Percentiles rank a stretch among this genome's conserved stretches.
phyloP scores from a whole-genome alignment of 1,284 basidiomycete species.

The Papiliotrema laurentii region DNA sequence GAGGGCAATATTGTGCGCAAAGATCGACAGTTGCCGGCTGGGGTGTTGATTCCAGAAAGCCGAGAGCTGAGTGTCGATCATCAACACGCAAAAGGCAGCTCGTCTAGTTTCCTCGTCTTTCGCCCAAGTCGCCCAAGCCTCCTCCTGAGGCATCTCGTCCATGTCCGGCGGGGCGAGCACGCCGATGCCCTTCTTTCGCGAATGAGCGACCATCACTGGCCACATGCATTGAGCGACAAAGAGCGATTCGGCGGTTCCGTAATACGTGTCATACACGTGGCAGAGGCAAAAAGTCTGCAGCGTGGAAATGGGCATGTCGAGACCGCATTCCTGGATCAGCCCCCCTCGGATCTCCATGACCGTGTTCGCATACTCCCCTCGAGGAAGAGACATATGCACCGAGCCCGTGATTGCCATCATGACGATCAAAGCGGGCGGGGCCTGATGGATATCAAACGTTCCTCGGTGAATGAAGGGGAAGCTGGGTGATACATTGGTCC shows the following conservation, averaged over 20 bases:
- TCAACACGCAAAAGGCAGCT: slow-evolving; percentile 35
- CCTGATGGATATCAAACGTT: slow-evolving; percentile 29
- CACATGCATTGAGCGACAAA: slow-evolving; percentile 42
- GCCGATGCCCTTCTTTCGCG: slow-evolving; percentile 40
- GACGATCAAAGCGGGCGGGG: slow-evolving; percentile 28
- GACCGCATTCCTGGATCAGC: slow-evolving; percentile 32
- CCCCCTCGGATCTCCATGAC: slow-evolving; percentile 24
- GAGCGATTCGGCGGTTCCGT: slow-evolving; percentile 26
- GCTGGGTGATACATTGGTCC: slow-evolving; percentile 29
- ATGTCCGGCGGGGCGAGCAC: slow-evolving; percentile 19
- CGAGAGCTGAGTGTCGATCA: slow-evolving; percentile 40
- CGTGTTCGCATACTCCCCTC: slow-evolving; percentile 12
- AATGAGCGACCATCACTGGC: slow-evolving; percentile 38
- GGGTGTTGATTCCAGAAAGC: slow-evolving; percentile 41
- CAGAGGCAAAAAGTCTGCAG: slow-evolving; percentile 36
- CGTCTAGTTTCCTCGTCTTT: slow-evolving; percentile 41
- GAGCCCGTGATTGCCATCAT: slow-evolving; percentile 38
- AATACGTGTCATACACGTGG: slow-evolving; percentile 41
- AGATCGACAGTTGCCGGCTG: slow-evolving; percentile 36
- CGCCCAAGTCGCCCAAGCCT: slow-evolving; percentile 40
- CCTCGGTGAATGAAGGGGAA: slow-evolving; percentile 41
- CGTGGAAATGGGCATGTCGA: slow-evolving; percentile 34
- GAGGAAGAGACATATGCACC: slow-evolving; percentile 5
- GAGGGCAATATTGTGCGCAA: slow-evolving; percentile 37
- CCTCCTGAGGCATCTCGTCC: slow-evolving; percentile 17